These are phyloP conservation scores for Ascochyta viciae-villosae DNA, from an alignment of 2,329 filamentous ascomycete genomes.

Conservation along the genomic window DNA sequence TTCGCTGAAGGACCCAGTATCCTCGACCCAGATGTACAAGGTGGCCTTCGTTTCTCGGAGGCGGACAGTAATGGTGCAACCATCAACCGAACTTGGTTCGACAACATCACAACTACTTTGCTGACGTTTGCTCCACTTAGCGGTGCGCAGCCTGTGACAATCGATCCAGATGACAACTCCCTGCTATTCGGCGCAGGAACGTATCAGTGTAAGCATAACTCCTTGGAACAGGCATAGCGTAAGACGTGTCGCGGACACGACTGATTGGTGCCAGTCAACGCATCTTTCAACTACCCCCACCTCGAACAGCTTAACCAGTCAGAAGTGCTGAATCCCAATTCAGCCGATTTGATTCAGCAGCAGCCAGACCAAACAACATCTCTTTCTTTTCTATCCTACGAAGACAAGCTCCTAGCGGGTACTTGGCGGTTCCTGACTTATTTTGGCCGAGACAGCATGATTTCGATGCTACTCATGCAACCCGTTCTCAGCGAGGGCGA, in stretches of 20 bases:
- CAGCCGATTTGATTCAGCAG: conserved; percentile 55
- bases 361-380: conserved; percentile 59
- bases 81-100: conserved; percentile 66
- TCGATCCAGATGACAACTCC: conserved; percentile 31
- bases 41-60: conserved; percentile 56
- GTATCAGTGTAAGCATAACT: conserved; percentile 53
- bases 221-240: background rate
- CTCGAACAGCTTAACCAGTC: conserved; percentile 60
- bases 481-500: conserved; percentile 64
- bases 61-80: conserved; percentile 54
- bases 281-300: conserved; percentile 69
- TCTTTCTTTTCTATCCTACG: conserved; percentile 69
- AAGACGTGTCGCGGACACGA: background rate
- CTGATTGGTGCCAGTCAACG: conserved; percentile 50
- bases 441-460: conserved; percentile 71
- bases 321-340: conserved; percentile 59
- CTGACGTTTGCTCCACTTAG: conserved; percentile 54
- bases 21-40: conserved; percentile 62
- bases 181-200: conserved; percentile 60
- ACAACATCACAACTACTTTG: conserved; percentile 65
- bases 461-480: conserved; percentile 64
- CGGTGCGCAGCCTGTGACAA: conserved; percentile 42
- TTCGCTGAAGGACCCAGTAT: conserved; percentile 63
- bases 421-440: conserved; percentile 73
- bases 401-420: conserved; percentile 67